Conservation (phyloP, 257 asterid species). For the Forsythia viridissima region DNA sequence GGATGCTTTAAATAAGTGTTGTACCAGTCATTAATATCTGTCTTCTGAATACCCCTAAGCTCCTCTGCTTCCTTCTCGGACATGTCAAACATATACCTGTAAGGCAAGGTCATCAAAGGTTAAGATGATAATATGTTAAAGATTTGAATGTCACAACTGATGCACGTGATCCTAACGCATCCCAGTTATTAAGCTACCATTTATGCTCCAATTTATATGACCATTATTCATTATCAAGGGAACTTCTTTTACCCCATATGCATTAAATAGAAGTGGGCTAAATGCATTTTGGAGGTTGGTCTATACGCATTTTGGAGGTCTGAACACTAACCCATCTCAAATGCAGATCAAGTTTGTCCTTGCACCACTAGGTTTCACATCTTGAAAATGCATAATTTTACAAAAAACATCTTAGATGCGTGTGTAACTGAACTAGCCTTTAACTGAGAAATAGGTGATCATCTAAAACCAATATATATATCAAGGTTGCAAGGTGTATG, state of each 20-base stretch:
- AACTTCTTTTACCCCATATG: not conserved
- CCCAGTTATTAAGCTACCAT: conserved; percentile 4
- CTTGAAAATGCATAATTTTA: not conserved
- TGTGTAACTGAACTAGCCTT: not conserved
- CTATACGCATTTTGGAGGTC: not conserved
- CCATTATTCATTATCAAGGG: not conserved
- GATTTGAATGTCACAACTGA: not conserved
- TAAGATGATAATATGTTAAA: not conserved
- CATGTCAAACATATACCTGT: conserved; percentile 94
- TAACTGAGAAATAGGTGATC: not conserved
- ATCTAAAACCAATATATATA: not conserved
- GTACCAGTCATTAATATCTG: conserved; percentile 72
- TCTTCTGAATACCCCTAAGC: conserved; percentile 55
- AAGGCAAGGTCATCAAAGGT: conserved; percentile 21
- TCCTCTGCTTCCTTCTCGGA: conserved; percentile 78
- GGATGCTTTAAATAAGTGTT: conserved; percentile 62
- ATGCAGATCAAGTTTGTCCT: not conserved
- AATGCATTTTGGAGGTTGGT: not conserved
- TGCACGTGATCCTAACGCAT: not conserved
- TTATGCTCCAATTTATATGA: not conserved
- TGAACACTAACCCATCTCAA: not conserved
- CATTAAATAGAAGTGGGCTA: not conserved
- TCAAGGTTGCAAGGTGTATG: not conserved
- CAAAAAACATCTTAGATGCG: not conserved
- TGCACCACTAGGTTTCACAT: not conserved